phyloP scores from a whole-genome alignment of 2,329 filamentous ascomycete species.

The Penicillium sp. region DNA sequence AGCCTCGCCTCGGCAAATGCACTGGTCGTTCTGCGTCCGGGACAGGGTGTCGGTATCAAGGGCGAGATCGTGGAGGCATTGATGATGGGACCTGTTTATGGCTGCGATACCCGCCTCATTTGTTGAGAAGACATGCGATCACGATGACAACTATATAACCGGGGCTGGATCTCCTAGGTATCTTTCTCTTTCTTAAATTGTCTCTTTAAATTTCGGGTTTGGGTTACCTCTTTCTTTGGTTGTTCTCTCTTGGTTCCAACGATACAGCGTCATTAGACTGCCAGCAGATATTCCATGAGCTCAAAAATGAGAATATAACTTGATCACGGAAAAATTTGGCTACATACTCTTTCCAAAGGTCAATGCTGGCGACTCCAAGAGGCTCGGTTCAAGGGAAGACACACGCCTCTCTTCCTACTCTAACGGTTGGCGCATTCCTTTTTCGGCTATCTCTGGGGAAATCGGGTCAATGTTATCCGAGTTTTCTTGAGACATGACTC shows the following conservation, averaged over 20 bases:
- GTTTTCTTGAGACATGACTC: not conserved
- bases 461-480: not conserved
- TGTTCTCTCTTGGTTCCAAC: not conserved
- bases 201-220: constrained; percentile 2
- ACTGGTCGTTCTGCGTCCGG: constrained; percentile 63
- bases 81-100: constrained; percentile 65
- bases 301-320: not conserved
- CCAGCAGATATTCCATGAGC: constrained; percentile 13
- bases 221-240: not conserved
- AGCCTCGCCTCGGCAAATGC: constrained; percentile 89
- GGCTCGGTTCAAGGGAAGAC: not conserved
- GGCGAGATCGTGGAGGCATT: constrained; percentile 75
- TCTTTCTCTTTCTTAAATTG: constrained; percentile 2
- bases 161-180: constrained; percentile 17
- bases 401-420: not conserved
- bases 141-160: constrained; percentile 8
- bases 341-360: not conserved
- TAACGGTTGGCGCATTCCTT: not conserved
- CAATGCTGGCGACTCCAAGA: not conserved
- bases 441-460: not conserved
- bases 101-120: constrained; percentile 23
- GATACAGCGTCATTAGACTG: constrained; percentile 7
- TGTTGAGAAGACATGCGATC: constrained; percentile 15
- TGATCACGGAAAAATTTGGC: not conserved
- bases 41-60: constrained; percentile 61